Percentiles rank a stretch among this genome's conserved stretches.
These are phyloP conservation scores for Fusarium sp. DNA, from an alignment of 2,329 filamentous ascomycete species.

Conservation along the genomic window DNA sequence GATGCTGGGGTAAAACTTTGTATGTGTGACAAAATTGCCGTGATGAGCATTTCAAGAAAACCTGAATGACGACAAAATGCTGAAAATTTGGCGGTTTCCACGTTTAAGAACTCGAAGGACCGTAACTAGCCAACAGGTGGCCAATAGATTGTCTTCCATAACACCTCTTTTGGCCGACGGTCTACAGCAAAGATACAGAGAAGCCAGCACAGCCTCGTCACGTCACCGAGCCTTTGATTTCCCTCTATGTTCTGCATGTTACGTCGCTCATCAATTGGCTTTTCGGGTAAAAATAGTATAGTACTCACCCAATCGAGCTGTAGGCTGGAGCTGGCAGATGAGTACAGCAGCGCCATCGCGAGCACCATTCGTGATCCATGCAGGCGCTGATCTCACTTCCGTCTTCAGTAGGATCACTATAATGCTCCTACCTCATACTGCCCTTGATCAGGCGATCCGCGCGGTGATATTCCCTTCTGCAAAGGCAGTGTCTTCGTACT, in stretches of 20 bases:
- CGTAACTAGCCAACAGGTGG: neutral
- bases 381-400: neutral
- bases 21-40: fast-evolving
- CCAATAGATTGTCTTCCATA: neutral
- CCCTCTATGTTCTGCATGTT: too few relatives aligned
- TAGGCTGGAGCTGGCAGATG: too few relatives aligned
- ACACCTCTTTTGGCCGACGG: fast-evolving
- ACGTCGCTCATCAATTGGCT: too few relatives aligned
- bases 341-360: too few relatives aligned
- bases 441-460: fast-evolving
- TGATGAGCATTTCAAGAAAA: neutral
- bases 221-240: too few relatives aligned
- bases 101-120: fast-evolving
- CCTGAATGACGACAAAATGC: neutral
- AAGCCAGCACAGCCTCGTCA: fast-evolving
- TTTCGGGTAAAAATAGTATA: too few relatives aligned
- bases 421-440: neutral
- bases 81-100: too few relatives aligned
- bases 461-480: neutral
- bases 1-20: neutral
- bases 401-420: neutral
- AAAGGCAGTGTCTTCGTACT: neutral
- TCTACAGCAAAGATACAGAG: neutral
- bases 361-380: too few relatives aligned
- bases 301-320: too few relatives aligned